Percentiles rank a stretch among this genome's conserved stretches.
Conservation (phyloP, 2,329 filamentous ascomycete species). For the Clarireedia paspali region DNA sequence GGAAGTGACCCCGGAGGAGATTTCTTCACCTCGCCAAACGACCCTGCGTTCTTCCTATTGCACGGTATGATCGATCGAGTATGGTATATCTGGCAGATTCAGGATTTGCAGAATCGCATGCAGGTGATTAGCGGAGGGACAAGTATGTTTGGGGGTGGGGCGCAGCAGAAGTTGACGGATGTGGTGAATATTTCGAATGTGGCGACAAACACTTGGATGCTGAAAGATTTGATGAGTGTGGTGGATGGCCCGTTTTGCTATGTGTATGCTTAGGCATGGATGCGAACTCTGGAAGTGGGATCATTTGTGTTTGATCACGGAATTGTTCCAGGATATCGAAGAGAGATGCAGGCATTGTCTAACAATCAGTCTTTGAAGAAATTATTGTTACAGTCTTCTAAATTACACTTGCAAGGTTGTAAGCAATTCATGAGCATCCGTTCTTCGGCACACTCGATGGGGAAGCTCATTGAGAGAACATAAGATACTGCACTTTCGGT, state of each 20-base stretch:
- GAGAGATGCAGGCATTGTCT: too few relatives aligned
- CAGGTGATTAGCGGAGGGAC: constrained; percentile 16
- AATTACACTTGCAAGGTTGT: too few relatives aligned
- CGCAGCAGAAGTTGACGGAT: constrained; percentile 13
- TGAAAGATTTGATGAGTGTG: constrained; percentile 30
- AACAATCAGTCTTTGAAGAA: too few relatives aligned
- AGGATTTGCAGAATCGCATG: constrained; percentile 28
- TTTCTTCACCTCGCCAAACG: constrained; percentile 35
- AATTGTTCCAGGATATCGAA: too few relatives aligned
- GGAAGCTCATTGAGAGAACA: too few relatives aligned
- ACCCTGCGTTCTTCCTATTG: constrained; percentile 38
- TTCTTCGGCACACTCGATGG: too few relatives aligned
- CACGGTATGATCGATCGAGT: constrained; percentile 38
- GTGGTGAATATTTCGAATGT: background rate
- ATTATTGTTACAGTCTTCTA: too few relatives aligned
- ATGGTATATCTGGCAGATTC: constrained; percentile 40
- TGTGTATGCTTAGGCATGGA: constrained; percentile 31
- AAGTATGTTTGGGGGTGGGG: constrained; percentile 13
- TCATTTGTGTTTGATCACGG: too few relatives aligned
- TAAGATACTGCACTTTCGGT: too few relatives aligned
- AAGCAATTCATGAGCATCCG: too few relatives aligned
- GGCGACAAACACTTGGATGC: constrained; percentile 4
- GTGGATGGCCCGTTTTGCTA: constrained; percentile 38
- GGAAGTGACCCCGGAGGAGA: constrained; percentile 38
- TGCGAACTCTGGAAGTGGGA: too few relatives aligned